phyloP scores from a whole-genome alignment of 176 grass and related monocot genomes.

The Rhipidocladum racemiflorum region DNA sequence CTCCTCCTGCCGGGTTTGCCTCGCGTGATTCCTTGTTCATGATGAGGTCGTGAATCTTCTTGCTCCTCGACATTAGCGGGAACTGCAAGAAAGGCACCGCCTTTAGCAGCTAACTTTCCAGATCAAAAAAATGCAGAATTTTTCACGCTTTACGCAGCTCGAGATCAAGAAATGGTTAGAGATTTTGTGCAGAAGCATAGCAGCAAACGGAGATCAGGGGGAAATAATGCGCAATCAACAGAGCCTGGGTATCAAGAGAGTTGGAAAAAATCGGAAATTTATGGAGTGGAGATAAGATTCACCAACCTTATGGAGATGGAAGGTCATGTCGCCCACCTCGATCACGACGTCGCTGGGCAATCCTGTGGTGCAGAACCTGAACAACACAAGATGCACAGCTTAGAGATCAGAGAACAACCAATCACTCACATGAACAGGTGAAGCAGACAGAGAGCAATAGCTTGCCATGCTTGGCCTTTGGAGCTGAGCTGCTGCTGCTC shows the following conservation, averaged over 20 bases:
- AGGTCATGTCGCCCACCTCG: conserved; percentile 93
- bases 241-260: background rate
- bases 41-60: conserved; percentile 75
- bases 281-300: background rate
- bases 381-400: background rate
- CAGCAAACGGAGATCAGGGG: background rate
- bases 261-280: background rate
- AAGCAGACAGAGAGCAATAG: background rate
- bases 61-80: conserved; percentile 97
- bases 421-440: background rate
- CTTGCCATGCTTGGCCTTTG: conserved; percentile 88
- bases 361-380: conserved; percentile 97
- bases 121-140: background rate
- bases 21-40: conserved; percentile 45
- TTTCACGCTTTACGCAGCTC: background rate
- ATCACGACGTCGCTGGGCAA: conserved; percentile 95
- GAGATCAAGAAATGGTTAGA: conserved; percentile 21
- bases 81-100: conserved; percentile 53
- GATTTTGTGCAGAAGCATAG: background rate
- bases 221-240: background rate
- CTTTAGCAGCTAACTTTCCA: conserved; percentile 26
- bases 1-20: background rate
- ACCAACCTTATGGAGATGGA: conserved; percentile 94
- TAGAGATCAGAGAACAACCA: conserved; percentile 23
- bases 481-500: conserved; percentile 35